phyloP scores from a whole-genome alignment of 179 eudicot genomes.

The Dionaea muscipula region DNA sequence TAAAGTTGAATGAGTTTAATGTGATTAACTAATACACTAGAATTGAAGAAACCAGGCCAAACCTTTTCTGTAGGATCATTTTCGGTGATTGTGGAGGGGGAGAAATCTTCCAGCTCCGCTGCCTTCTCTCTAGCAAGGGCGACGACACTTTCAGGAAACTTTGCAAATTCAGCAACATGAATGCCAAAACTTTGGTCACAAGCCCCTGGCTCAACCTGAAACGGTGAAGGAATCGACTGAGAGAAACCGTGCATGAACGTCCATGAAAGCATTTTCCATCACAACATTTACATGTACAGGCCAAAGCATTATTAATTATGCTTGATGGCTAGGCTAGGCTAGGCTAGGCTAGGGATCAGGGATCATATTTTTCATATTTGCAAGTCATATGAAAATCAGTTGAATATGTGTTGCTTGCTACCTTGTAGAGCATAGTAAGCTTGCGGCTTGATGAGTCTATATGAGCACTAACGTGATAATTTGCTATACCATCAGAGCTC shows the following conservation, averaged over 20 bases:
- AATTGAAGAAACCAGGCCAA: background rate
- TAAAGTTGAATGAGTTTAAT: too few relatives aligned
- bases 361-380: too few relatives aligned
- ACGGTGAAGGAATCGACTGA: conserved; percentile 1
- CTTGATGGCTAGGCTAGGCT: too few relatives aligned
- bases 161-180: conserved; percentile 96
- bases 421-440: conserved; percentile 98
- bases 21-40: background rate
- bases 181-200: conserved; percentile 99
- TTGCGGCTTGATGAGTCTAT: conserved; percentile 81
- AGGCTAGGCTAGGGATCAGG: too few relatives aligned
- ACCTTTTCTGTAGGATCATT: conserved; percentile 50
- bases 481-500: conserved; percentile 49
- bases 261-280: background rate
- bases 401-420: conserved; percentile 12
- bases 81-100: conserved; percentile 37
- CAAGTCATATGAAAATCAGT: background rate
- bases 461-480: conserved; percentile 96
- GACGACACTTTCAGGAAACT: conserved; percentile 83
- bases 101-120: conserved; percentile 90
- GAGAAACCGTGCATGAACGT: too few relatives aligned
- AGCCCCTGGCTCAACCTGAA: conserved; percentile 91
- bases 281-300: background rate
- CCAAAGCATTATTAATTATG: too few relatives aligned
- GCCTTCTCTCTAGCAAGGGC: conserved; percentile 94